Conservation (phyloP, 495 filamentous ascomycete genomes). For the Daldinia loculata region DNA sequence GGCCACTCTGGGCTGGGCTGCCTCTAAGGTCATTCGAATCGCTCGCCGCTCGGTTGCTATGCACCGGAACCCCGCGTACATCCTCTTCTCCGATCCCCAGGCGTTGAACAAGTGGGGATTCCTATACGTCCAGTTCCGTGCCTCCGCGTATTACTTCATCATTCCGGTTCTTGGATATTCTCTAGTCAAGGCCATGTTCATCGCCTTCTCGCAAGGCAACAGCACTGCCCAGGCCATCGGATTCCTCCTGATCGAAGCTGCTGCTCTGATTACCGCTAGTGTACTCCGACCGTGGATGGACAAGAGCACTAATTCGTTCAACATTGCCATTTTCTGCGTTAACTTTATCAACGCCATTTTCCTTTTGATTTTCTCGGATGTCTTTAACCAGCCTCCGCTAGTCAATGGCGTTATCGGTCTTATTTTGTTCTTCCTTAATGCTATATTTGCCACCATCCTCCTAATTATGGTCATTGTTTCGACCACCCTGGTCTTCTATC, state of each 20-base stretch:
- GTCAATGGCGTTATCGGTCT: constrained; percentile 95
- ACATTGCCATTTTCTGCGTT: constrained; percentile 87
- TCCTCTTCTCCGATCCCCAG: constrained; percentile 92
- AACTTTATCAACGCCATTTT: constrained; percentile 94
- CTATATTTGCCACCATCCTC: constrained; percentile 83
- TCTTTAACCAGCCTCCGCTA: constrained; percentile 84
- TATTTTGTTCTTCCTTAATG: constrained; percentile 92
- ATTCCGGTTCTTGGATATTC: constrained; percentile 82
- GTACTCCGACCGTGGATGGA: constrained; percentile 97
- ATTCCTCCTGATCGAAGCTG: constrained; percentile 85
- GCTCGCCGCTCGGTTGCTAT: constrained; percentile 87
- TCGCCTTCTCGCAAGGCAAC: constrained; percentile 78
- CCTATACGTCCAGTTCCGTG: constrained; percentile 96
- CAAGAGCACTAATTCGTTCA: constrained; percentile 97
- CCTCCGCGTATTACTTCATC: constrained; percentile 96
- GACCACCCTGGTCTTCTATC: constrained; percentile 81
- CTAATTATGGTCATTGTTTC: constrained; percentile 88
- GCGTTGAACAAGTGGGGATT: constrained; percentile 99
- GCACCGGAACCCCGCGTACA: constrained; percentile 97
- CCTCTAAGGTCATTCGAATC: constrained; percentile 86
- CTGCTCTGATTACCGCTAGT: constrained; percentile 77
- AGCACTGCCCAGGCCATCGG: constrained; percentile 86
- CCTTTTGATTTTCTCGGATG: constrained; percentile 80
- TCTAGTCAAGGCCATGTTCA: constrained; percentile 88
- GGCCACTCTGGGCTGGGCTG: constrained; percentile 82